phyloP scores from a whole-genome alignment of 1,284 basidiomycete genomes.

The Puccinia triticina region DNA sequence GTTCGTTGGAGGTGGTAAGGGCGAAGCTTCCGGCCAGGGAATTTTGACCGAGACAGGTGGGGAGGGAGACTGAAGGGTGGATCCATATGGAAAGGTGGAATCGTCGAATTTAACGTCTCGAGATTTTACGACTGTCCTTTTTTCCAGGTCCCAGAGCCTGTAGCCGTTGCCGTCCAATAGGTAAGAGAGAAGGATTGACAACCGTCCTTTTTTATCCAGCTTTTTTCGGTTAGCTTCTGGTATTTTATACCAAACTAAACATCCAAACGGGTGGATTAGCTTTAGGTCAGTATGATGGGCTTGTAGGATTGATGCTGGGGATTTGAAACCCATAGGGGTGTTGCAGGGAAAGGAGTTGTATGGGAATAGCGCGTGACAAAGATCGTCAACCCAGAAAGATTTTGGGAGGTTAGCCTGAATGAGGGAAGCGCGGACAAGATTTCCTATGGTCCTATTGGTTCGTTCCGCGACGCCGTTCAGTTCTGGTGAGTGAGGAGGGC shows the following conservation, averaged over 20 bases:
- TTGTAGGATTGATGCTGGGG: background rate
- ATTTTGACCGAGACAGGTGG: no score
- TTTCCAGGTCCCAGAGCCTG: conserved; percentile 1
- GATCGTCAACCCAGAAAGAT: conserved; percentile 61
- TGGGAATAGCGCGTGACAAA: conserved; percentile 58
- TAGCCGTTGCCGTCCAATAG: no score
- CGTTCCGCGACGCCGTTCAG: conserved; percentile 60
- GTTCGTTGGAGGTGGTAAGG: no score
- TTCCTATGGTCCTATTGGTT: conserved; percentile 57
- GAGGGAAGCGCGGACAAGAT: conserved; percentile 57
- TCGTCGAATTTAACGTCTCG: no score
- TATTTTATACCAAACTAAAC: conserved; percentile 3
- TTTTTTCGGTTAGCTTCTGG: conserved; percentile 1
- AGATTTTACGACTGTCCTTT: background rate
- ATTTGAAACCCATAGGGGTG: background rate
- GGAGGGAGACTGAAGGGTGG: no score
- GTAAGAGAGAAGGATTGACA: conserved; percentile 16
- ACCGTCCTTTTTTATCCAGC: background rate
- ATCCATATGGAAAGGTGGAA: no score
- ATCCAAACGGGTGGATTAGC: conserved; percentile 19
- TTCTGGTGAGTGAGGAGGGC: conserved; percentile 61
- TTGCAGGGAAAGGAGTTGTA: conserved; percentile 58
- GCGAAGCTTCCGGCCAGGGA: no score
- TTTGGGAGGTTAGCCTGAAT: conserved; percentile 53
- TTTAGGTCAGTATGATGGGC: background rate